phyloP scores from a whole-genome alignment of 805 yeast species.

The Tetrapisispora fleetii region DNA sequence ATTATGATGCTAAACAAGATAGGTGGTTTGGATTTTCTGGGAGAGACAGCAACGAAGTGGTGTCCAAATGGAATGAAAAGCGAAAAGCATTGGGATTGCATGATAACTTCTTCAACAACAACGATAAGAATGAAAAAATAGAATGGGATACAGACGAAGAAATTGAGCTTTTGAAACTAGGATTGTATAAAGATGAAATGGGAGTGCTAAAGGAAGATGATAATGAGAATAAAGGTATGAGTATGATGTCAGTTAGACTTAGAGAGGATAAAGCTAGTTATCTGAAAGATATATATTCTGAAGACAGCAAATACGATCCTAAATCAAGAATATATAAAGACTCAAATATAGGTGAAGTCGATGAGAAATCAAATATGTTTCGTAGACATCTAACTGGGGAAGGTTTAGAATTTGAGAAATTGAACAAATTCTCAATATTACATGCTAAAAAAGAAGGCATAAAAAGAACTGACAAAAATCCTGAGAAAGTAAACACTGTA shows the following conservation, averaged over 20 bases:
- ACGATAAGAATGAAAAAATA: neutral
- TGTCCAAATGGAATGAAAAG: constrained; percentile 34
- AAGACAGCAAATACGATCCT: constrained; percentile 43
- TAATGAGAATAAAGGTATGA: neutral
- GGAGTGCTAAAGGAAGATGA: constrained; percentile 16
- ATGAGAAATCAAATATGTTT: constrained; percentile 37
- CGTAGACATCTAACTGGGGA: constrained; percentile 48
- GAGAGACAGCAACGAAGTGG: constrained; percentile 46
- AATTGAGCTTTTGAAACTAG: constrained; percentile 34
- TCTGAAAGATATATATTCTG: constrained; percentile 39
- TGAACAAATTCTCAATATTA: constrained; percentile 44
- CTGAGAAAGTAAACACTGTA: constrained; percentile 22
- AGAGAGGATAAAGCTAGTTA: constrained; percentile 72
- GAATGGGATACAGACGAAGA: constrained; percentile 36
- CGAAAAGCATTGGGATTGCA: constrained; percentile 8
- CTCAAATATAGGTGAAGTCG: constrained; percentile 27
- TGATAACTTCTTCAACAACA: constrained; percentile 8
- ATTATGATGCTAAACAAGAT: constrained; percentile 66
- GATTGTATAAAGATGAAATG: constrained; percentile 21
- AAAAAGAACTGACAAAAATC: constrained; percentile 19
- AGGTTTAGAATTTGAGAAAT: constrained; percentile 41
- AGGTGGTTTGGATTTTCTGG: constrained; percentile 74
- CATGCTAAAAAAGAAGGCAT: constrained; percentile 25
- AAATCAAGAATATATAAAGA: constrained; percentile 36
- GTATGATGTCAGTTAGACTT: constrained; percentile 39